phyloP scores from a whole-genome alignment of 805 yeast species.

The Spathaspora arborariae region DNA sequence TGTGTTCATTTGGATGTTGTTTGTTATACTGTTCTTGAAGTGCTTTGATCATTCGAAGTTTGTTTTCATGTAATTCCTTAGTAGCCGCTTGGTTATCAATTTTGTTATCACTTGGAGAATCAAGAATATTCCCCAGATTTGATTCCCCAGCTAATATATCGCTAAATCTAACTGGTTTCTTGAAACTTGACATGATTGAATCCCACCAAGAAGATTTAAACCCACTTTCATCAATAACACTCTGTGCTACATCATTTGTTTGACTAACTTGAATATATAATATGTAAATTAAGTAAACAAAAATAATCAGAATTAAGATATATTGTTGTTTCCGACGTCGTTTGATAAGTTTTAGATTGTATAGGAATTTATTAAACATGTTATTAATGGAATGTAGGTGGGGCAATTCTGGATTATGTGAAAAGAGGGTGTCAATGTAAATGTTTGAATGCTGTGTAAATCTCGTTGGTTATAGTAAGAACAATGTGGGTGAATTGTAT shows the following conservation, averaged over 20 bases:
- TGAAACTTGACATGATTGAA: not conserved
- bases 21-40: slow-evolving; percentile 1
- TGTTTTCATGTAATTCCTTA: slow-evolving; percentile 1
- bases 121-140: not conserved
- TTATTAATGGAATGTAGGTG: not conserved
- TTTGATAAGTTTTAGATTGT: not conserved
- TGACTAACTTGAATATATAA: not conserved
- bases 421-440: too few species aligned
- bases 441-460: too few species aligned
- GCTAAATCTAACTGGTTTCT: not conserved
- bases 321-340: not conserved
- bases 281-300: not conserved
- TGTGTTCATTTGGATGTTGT: slow-evolving; percentile 3
- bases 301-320: not conserved
- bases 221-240: not conserved
- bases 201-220: not conserved
- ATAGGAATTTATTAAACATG: not conserved
- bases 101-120: not conserved
- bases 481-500: too few species aligned
- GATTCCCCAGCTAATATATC: not conserved
- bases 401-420: too few species aligned
- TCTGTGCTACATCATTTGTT: not conserved
- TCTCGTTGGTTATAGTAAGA: too few species aligned
- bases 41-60: slow-evolving; percentile 3
- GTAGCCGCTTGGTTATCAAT: not conserved